Percentiles rank a stretch among this genome's conserved stretches.
These are phyloP conservation scores for Fusarium chuoi DNA, from an alignment of 2,329 filamentous ascomycete species.

Conservation along the genomic window DNA sequence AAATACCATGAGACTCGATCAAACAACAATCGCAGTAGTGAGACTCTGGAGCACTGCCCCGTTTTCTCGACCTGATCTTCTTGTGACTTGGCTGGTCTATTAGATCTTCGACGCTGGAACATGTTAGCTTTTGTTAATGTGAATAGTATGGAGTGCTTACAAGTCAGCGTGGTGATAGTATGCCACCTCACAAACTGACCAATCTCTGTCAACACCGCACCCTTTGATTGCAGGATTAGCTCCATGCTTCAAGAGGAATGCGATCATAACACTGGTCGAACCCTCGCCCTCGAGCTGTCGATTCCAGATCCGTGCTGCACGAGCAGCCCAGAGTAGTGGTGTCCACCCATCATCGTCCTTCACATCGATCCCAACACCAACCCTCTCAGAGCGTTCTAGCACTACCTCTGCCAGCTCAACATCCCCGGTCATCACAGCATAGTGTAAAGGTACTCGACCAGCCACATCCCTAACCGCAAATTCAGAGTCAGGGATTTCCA, in stretches of 20 bases:
- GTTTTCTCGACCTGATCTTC: not conserved
- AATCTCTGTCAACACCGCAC: not conserved
- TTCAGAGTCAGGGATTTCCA: slow-evolving; percentile 3
- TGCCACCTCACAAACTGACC: not conserved
- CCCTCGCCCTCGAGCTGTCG: accelerated
- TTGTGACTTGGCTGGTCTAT: not conserved
- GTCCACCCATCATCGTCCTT: slow-evolving; percentile 16
- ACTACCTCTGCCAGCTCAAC: not conserved
- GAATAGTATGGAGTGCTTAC: accelerated
- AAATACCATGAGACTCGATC: not conserved
- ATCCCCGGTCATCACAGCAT: not conserved
- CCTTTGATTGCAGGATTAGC: not conserved
- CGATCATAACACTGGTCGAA: not conserved
- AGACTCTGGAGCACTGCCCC: accelerated
- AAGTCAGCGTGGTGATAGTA: not conserved
- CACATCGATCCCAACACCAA: not conserved
- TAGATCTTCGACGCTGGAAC: not conserved
- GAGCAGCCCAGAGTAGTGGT: slow-evolving; percentile 9
- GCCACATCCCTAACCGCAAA: not conserved
- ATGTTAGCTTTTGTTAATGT: accelerated
- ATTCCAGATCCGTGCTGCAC: not conserved
- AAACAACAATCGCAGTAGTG: not conserved
- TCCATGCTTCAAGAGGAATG: not conserved
- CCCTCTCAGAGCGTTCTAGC: not conserved
- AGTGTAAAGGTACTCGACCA: slow-evolving; percentile 8